Percentiles rank a stretch among this genome's conserved stretches.
Evolutionary conservation across 306 rosid species (phyloP).

Genomic region (Hylodesmum podocarpum): DNA sequence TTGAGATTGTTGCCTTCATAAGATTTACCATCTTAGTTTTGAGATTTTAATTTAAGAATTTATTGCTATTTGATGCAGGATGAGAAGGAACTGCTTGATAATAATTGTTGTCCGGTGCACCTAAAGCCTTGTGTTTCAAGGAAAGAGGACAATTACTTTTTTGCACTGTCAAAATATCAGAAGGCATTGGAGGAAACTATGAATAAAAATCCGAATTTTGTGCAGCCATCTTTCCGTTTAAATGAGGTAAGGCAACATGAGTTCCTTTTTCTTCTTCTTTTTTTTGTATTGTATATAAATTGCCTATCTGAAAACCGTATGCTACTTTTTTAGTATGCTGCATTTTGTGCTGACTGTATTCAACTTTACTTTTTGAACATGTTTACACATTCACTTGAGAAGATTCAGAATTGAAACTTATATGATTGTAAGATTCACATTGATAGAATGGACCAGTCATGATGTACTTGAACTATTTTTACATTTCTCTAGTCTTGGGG

Average conservation of each 20-base stretch:
- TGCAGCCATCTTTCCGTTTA: conserved; percentile 81
- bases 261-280: conserved; percentile 14
- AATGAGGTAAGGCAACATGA: conserved; percentile 65
- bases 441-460: neutral
- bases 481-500: neutral
- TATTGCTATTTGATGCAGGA: conserved; percentile 55
- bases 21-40: conserved; percentile 13
- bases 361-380: conserved; percentile 13
- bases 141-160: conserved; percentile 93
- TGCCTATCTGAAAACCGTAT: neutral
- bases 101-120: conserved; percentile 85
- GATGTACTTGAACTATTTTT: conserved; percentile 5
- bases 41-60: conserved; percentile 12
- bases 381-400: conserved; percentile 3
- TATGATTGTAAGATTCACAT: neutral
- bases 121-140: conserved; percentile 87
- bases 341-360: conserved; percentile 1
- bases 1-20: conserved; percentile 1
- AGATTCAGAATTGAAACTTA: conserved; percentile 14
- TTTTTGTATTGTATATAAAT: neutral
- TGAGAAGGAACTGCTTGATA: conserved; percentile 82
- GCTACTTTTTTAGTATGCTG: neutral
- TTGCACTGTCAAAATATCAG: conserved; percentile 84
- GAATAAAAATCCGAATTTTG: conserved; percentile 68
- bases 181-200: conserved; percentile 69